Evolutionary conservation across 371 early-diverging fungal genomes (phyloP).

Genomic region (Apophysomyces elegans): DNA sequence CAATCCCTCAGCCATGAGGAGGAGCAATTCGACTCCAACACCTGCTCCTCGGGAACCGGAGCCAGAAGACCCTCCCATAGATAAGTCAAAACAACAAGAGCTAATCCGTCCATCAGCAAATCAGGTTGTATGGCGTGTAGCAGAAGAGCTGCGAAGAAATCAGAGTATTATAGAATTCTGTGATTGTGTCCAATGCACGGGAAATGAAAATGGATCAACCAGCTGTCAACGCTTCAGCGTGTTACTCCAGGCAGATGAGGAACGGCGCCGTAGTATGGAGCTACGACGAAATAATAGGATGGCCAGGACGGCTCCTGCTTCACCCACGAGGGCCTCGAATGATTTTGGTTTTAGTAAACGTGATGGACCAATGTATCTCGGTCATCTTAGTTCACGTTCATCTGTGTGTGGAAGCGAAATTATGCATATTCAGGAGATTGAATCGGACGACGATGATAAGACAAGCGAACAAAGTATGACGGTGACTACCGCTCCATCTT

Average conservation of each 20-base stretch:
- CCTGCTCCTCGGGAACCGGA: background rate
- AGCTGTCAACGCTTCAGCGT: conserved; percentile 13
- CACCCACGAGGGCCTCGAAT: background rate
- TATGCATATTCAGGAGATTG: conserved; percentile 21
- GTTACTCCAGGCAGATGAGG: conserved; percentile 8
- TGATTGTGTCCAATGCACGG: conserved; percentile 12
- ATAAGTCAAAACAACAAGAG: background rate
- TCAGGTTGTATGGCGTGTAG: conserved; percentile 43
- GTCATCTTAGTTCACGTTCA: conserved; percentile 25
- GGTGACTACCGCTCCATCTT: background rate
- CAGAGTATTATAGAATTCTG: conserved; percentile 11
- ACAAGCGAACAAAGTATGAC: conserved; percentile 3
- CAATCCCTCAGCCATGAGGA: background rate
- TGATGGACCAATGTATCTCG: conserved; percentile 29
- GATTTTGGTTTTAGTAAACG: background rate
- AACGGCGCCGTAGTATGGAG: conserved; percentile 18
- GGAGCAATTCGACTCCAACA: conserved; percentile 1
- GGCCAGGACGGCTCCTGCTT: conserved; percentile 2
- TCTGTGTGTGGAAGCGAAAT: conserved; percentile 5
- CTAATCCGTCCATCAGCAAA: conserved; percentile 11
- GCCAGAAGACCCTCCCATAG: background rate
- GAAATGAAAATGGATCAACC: conserved; percentile 10
- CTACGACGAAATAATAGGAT: conserved; percentile 3
- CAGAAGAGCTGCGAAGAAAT: conserved; percentile 33
- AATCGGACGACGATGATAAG: conserved; percentile 15